A percentile compares a stretch with the other conserved stretches of the same genome.
Conservation (phyloP, 1,139 yeast species). For the Geotrichum fermentans region DNA sequence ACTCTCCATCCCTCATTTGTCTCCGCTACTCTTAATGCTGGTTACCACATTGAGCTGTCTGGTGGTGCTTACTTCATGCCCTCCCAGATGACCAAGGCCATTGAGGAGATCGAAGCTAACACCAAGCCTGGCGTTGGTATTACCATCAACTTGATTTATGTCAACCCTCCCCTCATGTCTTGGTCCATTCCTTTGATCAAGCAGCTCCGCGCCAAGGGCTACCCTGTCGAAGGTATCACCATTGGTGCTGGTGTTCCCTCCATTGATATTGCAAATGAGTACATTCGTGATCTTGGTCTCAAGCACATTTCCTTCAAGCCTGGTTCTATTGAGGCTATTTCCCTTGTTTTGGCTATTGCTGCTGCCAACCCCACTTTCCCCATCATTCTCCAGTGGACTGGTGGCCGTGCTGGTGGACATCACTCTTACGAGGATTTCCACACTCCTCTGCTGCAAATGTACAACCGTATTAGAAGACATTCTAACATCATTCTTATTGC, state of each 20-base stretch:
- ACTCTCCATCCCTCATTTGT: slow-evolving; percentile 93
- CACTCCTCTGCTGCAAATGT: slow-evolving; percentile 93
- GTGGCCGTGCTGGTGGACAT: slow-evolving; percentile 99
- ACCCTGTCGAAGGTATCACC: slow-evolving; percentile 92
- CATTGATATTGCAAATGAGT: slow-evolving; percentile 92
- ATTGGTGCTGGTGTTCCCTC: slow-evolving; percentile 99
- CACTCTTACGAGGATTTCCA: slow-evolving; percentile 99
- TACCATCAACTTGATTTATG: slow-evolving; percentile 87
- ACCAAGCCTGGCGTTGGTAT: slow-evolving; percentile 83
- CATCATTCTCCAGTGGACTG: slow-evolving; percentile 97
- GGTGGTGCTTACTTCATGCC: slow-evolving; percentile 97
- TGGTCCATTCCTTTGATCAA: slow-evolving; percentile 97
- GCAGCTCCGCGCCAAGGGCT: slow-evolving; percentile 82
- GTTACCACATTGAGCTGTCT: slow-evolving; percentile 94
- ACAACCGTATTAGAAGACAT: slow-evolving; percentile 88
- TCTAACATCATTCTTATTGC: slow-evolving; percentile 85
- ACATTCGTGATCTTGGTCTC: slow-evolving; percentile 84
- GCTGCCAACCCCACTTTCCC: slow-evolving; percentile 96
- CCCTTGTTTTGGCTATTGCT: slow-evolving; percentile 83
- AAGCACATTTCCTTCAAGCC: slow-evolving; percentile 96
- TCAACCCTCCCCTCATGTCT: slow-evolving; percentile 94
- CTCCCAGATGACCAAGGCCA: slow-evolving; percentile 63
- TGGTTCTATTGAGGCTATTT: slow-evolving; percentile 90
- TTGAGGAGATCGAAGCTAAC: slow-evolving; percentile 53
- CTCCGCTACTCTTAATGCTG: slow-evolving; percentile 89